A percentile compares a stretch with the other conserved stretches of the same genome.
Evolutionary conservation across 805 yeast species (phyloP).

Genomic region (Kodamaea neixiangensis): DNA sequence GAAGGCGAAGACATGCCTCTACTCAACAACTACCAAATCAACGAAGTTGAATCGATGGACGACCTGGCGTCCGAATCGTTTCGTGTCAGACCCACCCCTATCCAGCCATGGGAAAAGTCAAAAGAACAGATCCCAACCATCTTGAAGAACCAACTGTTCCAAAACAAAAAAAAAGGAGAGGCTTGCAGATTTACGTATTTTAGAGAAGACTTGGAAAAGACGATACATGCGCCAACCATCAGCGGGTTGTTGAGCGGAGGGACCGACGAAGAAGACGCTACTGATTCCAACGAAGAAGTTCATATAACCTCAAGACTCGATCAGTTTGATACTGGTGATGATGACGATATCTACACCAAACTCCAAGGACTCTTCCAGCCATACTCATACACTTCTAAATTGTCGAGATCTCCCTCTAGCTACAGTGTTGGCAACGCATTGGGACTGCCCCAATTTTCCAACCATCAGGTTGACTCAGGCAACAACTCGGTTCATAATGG

Average conservation of each 20-base stretch:
- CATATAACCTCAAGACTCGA: neutral
- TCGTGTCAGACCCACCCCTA: conserved; percentile 71
- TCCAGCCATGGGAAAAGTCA: conserved; percentile 69
- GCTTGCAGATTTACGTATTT: conserved; percentile 83
- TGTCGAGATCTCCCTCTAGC: conserved; percentile 13
- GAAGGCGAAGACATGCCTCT: conserved; percentile 30
- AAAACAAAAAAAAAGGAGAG: conserved; percentile 10
- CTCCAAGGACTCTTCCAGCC: conserved; percentile 31
- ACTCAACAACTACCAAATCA: conserved; percentile 28
- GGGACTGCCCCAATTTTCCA: conserved; percentile 2
- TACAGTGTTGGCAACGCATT: conserved; percentile 10
- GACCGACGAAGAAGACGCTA: neutral
- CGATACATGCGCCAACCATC: conserved; percentile 85
- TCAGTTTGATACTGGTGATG: conserved; percentile 7
- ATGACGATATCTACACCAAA: conserved; percentile 7
- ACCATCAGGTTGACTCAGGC: conserved; percentile 5
- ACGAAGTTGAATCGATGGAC: conserved; percentile 32
- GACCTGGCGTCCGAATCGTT: conserved; percentile 42
- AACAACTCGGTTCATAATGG: conserved; percentile 5
- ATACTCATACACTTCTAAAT: conserved; percentile 16
- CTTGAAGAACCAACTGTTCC: conserved; percentile 17
- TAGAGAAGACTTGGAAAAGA: conserved; percentile 84
- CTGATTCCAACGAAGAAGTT: neutral
- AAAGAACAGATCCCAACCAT: conserved; percentile 33
- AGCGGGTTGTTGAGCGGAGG: conserved; percentile 57